Evolutionary conservation across 768 basidiomycete genomes (phyloP).

Genomic region (Termitomyces sp.): DNA sequence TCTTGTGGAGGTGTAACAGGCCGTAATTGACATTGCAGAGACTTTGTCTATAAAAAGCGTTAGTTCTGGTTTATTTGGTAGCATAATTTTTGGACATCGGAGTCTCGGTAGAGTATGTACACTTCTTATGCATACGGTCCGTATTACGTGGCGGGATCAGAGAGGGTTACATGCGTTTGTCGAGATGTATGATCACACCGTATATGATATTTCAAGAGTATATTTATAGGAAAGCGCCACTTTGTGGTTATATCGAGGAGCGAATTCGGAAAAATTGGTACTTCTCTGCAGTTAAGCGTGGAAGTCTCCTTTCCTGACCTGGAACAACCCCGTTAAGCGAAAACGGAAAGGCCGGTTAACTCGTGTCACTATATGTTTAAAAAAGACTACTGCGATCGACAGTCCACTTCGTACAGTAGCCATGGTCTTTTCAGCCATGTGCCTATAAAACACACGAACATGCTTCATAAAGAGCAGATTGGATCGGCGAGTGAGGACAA

Average conservation of each 20-base stretch:
- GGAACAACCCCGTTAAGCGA: background rate
- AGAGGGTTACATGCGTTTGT: background rate
- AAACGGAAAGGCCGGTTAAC: background rate
- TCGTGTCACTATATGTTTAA: background rate
- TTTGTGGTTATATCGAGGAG: background rate
- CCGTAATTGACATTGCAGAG: background rate
- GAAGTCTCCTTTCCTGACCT: background rate
- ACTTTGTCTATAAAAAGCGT: background rate
- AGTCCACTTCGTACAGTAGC: slow-evolving; percentile 13
- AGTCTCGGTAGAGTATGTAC: background rate
- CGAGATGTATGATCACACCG: background rate
- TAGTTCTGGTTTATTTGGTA: background rate
- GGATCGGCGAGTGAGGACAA: background rate
- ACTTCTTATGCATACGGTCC: background rate
- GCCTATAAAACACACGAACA: background rate
- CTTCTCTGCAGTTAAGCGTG: background rate
- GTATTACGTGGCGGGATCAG: background rate
- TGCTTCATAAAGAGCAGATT: background rate
- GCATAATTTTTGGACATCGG: background rate
- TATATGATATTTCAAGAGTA: background rate
- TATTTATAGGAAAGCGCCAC: background rate
- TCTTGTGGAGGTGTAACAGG: background rate
- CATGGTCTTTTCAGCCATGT: background rate
- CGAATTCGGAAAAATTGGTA: background rate
- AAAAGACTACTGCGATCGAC: slow-evolving; percentile 12